Conservation (phyloP, 2,329 filamentous ascomycete genomes). For the Fusarium begoniae region DNA sequence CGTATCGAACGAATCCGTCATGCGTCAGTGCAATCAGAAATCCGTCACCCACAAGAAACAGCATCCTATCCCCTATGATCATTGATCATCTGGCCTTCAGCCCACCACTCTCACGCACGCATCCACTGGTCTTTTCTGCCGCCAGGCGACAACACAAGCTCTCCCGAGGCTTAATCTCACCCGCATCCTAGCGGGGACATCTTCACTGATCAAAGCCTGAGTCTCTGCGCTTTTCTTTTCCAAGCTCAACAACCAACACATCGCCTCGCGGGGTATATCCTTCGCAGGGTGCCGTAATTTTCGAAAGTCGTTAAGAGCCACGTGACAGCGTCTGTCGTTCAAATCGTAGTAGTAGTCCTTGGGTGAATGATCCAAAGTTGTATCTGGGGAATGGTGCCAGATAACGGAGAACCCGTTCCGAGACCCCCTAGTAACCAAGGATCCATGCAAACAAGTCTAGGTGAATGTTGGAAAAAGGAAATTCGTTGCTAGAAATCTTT, state of each 20-base stretch:
- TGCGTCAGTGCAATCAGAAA: neutral
- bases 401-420: constrained; percentile 40
- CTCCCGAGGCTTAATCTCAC: constrained; percentile 38
- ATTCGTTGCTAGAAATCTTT: constrained; percentile 41
- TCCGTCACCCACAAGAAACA: constrained; percentile 36
- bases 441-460: constrained; percentile 44
- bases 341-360: constrained; percentile 47
- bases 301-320: constrained; percentile 50
- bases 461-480: constrained; percentile 43
- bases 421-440: constrained; percentile 44
- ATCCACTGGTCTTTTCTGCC: constrained; percentile 42
- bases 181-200: constrained; percentile 26
- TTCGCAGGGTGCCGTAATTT: constrained; percentile 52
- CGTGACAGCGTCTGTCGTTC: constrained; percentile 49
- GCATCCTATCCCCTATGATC: constrained; percentile 39
- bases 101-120: constrained; percentile 48
- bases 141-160: constrained; percentile 39
- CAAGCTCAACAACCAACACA: constrained; percentile 51
- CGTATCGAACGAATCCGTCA: constrained; percentile 16
- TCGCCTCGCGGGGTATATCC: constrained; percentile 54
- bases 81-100: constrained; percentile 45
- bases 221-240: constrained; percentile 44
- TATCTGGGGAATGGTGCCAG: constrained; percentile 43
- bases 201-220: constrained; percentile 38
- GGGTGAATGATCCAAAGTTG: constrained; percentile 48